phyloP scores from a whole-genome alignment of 352 stramenopile species.

The Aphanomyces euteiches region DNA sequence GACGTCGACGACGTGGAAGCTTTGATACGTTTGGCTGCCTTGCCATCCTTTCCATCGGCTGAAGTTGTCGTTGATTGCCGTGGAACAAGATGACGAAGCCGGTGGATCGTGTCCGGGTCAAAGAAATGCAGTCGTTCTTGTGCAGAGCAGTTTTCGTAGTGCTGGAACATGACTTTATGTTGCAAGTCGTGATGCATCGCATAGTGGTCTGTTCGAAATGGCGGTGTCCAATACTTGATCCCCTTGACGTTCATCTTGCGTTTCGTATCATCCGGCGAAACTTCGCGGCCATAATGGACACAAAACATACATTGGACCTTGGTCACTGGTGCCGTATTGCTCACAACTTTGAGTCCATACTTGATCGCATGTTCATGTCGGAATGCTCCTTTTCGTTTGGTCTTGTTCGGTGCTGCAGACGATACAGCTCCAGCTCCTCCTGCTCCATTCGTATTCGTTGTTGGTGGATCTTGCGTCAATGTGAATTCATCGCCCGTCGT shows the following conservation, averaged over 20 bases:
- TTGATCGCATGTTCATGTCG: slow-evolving; percentile 25
- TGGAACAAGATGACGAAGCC: slow-evolving; percentile 11
- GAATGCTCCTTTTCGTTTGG: slow-evolving; percentile 4
- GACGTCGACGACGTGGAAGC: too few species aligned
- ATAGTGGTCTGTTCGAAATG: slow-evolving; percentile 28
- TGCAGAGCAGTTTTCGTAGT: slow-evolving; percentile 18
- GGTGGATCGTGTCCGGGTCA: slow-evolving; percentile 16
- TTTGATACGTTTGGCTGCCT: not conserved
- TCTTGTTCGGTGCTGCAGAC: not conserved
- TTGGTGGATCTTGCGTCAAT: not conserved
- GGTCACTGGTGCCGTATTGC: slow-evolving; percentile 13
- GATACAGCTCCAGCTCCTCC: not conserved
- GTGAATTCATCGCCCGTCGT: too few species aligned
- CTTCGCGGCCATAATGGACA: slow-evolving; percentile 29
- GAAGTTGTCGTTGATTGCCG: not conserved
- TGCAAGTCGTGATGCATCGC: slow-evolving; percentile 26
- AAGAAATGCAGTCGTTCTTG: slow-evolving; percentile 24
- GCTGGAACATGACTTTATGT: slow-evolving; percentile 18
- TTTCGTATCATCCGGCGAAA: slow-evolving; percentile 15
- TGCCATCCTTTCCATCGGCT: not conserved
- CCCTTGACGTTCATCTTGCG: slow-evolving; percentile 19
- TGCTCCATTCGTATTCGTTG: too few species aligned
- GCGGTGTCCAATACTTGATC: slow-evolving; percentile 29
- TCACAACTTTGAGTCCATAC: slow-evolving; percentile 19
- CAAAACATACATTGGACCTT: slow-evolving; percentile 31